A percentile compares a stretch with the other conserved stretches of the same genome.
phyloP scores from a whole-genome alignment of 805 yeast genomes.

The Metschnikowia borealis region DNA sequence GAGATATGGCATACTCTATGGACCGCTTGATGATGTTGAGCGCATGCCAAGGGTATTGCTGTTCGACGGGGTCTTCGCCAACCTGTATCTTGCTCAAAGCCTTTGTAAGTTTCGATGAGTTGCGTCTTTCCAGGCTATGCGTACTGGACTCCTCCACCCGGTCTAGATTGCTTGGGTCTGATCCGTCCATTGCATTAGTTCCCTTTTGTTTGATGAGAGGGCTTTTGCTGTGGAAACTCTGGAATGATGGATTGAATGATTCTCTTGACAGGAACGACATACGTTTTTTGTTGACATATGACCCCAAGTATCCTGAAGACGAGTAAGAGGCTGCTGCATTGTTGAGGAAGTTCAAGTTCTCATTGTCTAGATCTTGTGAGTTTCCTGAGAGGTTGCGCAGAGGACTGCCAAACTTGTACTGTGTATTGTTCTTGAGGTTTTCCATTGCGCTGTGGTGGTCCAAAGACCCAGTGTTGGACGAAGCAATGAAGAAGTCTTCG shows the following conservation, averaged over 20 bases:
- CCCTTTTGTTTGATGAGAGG: constrained; percentile 1
- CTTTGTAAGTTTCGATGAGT: constrained; percentile 23
- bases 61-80: neutral
- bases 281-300: neutral
- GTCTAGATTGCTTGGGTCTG: constrained; percentile 7
- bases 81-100: constrained; percentile 18
- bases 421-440: neutral
- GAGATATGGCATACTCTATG: constrained; percentile 49
- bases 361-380: constrained; percentile 32
- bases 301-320: constrained; percentile 8
- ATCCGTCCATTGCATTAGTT: neutral
- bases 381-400: neutral
- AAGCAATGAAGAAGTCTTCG: constrained; percentile 3
- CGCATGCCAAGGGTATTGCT: constrained; percentile 54
- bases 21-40: constrained; percentile 47
- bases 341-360: constrained; percentile 24
- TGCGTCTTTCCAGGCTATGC: constrained; percentile 11
- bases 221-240: constrained; percentile 5
- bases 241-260: constrained; percentile 6
- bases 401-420: neutral
- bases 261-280: constrained; percentile 10
- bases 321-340: constrained; percentile 16
- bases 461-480: neutral
- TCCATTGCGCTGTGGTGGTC: neutral
- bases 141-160: constrained; percentile 18